Percentiles rank a stretch among this genome's conserved stretches.
Conservation (phyloP, 1,139 yeast species). For the Debaryomyces sp. region DNA sequence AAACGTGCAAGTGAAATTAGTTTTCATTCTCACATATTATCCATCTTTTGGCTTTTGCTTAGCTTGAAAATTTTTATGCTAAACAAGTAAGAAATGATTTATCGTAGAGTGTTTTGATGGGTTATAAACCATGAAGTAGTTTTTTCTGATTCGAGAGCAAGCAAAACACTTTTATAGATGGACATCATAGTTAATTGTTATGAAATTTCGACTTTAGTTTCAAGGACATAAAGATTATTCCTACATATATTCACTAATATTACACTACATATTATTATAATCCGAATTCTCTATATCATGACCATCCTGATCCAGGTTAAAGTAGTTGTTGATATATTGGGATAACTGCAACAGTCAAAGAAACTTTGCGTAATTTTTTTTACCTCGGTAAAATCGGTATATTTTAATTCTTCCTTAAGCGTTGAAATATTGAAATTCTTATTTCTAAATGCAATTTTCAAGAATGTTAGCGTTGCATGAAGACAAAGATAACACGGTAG, state of each 20-base stretch:
- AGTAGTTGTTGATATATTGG: not conserved
- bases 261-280: no score
- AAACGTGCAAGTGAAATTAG: not conserved
- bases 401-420: not conserved
- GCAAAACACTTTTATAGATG: not conserved
- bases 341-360: not conserved
- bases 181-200: not conserved
- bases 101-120: not conserved
- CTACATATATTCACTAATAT: not conserved
- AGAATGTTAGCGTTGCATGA: not conserved
- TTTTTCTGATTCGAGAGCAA: no score
- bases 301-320: not conserved
- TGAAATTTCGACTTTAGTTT: not conserved
- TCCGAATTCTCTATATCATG: no score
- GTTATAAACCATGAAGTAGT: not conserved
- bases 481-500: not conserved
- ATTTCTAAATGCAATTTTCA: not conserved
- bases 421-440: not conserved
- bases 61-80: not conserved
- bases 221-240: not conserved
- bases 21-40: not conserved
- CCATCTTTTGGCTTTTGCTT: not conserved
- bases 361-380: not conserved
- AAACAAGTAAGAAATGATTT: not conserved
- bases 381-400: not conserved